These are phyloP conservation scores for Perkinsus olseni DNA, from an alignment of 169 alveolate genomes.

Conservation along the genomic window DNA sequence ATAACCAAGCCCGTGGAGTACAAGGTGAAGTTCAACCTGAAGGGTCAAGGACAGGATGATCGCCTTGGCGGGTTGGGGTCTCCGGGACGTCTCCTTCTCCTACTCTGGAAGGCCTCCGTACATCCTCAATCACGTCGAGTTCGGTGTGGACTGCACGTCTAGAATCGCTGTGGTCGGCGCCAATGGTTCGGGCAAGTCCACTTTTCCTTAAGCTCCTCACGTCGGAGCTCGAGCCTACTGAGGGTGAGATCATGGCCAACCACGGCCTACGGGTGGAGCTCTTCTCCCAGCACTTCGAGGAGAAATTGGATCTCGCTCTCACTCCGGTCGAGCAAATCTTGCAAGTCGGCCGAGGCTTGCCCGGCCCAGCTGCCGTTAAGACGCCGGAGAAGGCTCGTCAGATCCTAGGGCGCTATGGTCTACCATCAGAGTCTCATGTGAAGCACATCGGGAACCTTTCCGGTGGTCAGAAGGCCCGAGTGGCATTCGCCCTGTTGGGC, in stretches of 20 bases:
- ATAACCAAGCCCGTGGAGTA: constrained; percentile 21
- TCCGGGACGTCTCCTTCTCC: constrained; percentile 27
- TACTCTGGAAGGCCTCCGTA: constrained; percentile 37
- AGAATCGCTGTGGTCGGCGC: constrained; percentile 92
- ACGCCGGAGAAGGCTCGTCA: constrained; percentile 19
- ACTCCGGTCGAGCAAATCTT: constrained; percentile 82
- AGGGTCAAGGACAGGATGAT: constrained; percentile 27
- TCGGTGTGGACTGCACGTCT: constrained; percentile 55
- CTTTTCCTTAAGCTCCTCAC: constrained; percentile 80
- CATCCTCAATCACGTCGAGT: constrained; percentile 39
- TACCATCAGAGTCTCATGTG: constrained; percentile 9
- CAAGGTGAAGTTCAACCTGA: constrained; percentile 27
- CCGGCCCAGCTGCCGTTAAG: neutral
- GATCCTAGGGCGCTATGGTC: constrained; percentile 26
- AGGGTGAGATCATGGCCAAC: constrained; percentile 80
- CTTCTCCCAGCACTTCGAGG: constrained; percentile 90
- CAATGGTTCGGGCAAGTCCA: constrained; percentile 95
- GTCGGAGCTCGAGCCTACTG: constrained; percentile 71
- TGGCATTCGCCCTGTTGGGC: constrained; percentile 88
- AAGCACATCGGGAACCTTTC: constrained; percentile 44
- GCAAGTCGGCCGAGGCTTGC: constrained; percentile 7
- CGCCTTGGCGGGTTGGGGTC: constrained; percentile 25
- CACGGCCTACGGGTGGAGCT: constrained; percentile 80
- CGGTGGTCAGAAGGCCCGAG: constrained; percentile 91
- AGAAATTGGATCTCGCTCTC: constrained; percentile 73